Evolutionary conservation across 106 monocot species (phyloP).

Genomic region (Dioscorea alata): DNA sequence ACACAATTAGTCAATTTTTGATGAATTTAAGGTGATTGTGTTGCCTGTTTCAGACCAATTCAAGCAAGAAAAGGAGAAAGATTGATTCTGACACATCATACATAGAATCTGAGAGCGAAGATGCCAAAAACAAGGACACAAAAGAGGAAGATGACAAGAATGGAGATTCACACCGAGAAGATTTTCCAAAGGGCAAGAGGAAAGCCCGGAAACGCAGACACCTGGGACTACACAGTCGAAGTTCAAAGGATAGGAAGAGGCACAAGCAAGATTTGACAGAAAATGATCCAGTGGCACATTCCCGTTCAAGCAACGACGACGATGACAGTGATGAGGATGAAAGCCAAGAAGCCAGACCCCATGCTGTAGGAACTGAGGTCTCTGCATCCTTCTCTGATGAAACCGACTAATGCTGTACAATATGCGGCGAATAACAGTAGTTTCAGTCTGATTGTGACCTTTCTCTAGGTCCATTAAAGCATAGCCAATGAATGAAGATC

Average conservation of each 20-base stretch:
- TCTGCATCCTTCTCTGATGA: slow-evolving; percentile 16
- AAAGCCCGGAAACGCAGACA: slow-evolving; percentile 48
- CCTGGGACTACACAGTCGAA: slow-evolving; percentile 20
- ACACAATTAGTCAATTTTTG: neutral
- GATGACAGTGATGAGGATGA: slow-evolving; percentile 30
- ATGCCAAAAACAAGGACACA: slow-evolving; percentile 17
- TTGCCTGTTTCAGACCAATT: slow-evolving; percentile 42
- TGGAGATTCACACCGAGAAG: slow-evolving; percentile 35
- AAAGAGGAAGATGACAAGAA: slow-evolving; percentile 16
- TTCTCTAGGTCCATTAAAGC: too few species aligned
- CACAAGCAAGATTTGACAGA: slow-evolving; percentile 19
- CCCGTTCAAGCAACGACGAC: slow-evolving; percentile 44
- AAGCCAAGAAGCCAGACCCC: slow-evolving; percentile 10
- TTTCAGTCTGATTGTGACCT: too few species aligned
- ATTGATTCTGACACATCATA: slow-evolving; percentile 12
- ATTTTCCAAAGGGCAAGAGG: slow-evolving; percentile 53
- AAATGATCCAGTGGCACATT: slow-evolving; percentile 25
- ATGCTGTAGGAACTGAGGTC: neutral
- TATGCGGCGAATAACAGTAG: too few species aligned
- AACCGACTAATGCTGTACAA: slow-evolving; percentile 11
- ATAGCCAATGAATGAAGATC: too few species aligned
- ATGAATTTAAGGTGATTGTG: neutral
- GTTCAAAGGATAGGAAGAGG: slow-evolving; percentile 29
- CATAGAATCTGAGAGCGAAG: slow-evolving; percentile 28
- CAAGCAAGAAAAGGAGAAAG: slow-evolving; percentile 50